phyloP scores from a whole-genome alignment of 2,329 filamentous ascomycete genomes.

The Metarhizium guizhouense region DNA sequence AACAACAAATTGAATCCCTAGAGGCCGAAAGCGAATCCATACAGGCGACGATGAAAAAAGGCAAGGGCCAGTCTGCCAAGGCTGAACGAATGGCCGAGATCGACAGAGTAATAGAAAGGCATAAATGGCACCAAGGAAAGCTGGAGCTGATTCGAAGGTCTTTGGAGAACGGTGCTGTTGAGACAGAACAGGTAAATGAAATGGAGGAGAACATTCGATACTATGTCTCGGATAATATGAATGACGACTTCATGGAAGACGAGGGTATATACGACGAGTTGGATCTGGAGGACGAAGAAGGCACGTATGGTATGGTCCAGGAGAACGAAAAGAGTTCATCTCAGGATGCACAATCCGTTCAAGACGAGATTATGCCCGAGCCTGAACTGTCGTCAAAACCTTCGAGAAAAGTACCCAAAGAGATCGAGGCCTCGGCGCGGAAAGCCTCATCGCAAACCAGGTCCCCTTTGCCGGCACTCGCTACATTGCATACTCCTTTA shows the following conservation, averaged over 20 bases:
- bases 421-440: slow-evolving; percentile 49
- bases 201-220: slow-evolving; percentile 90
- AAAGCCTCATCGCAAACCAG: slow-evolving; percentile 86
- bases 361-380: slow-evolving; percentile 65
- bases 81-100: slow-evolving; percentile 83
- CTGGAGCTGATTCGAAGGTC: slow-evolving; percentile 84
- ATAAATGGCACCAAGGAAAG: slow-evolving; percentile 94
- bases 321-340: slow-evolving; percentile 89
- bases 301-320: slow-evolving; percentile 67
- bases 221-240: slow-evolving; percentile 85
- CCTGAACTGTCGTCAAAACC: slow-evolving; percentile 35
- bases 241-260: slow-evolving; percentile 86
- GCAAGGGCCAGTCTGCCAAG: slow-evolving; percentile 77
- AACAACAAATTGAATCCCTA: slow-evolving; percentile 83
- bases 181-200: slow-evolving; percentile 77
- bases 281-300: slow-evolving; percentile 86
- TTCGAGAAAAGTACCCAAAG: slow-evolving; percentile 49
- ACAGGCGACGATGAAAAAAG: slow-evolving; percentile 87
- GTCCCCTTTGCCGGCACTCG: slow-evolving; percentile 85
- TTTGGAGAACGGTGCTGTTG: slow-evolving; percentile 85
- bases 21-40: slow-evolving; percentile 85
- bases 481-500: slow-evolving; percentile 73
- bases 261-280: slow-evolving; percentile 94
- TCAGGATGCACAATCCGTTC: slow-evolving; percentile 86
- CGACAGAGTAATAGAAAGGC: slow-evolving; percentile 73